A percentile compares a stretch with the other conserved stretches of the same genome.
phyloP scores from a whole-genome alignment of 257 asterid genomes.

The Marsdenia floribunda region DNA sequence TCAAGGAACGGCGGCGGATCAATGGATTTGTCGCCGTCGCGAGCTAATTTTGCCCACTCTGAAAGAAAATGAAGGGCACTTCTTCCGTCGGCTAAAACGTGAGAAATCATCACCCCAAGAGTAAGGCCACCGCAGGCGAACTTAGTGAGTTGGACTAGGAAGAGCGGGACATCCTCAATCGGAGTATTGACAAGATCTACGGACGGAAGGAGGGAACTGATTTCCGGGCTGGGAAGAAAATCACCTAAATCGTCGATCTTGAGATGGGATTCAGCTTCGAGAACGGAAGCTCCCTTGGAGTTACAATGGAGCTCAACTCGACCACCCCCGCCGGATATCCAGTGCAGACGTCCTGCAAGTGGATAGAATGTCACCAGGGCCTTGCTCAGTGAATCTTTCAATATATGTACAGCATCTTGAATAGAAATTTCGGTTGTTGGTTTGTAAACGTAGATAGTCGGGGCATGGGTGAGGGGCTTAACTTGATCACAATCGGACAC shows the following conservation, averaged over 20 bases:
- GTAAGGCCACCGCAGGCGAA: slow-evolving; percentile 23
- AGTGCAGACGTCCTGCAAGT: slow-evolving; percentile 44
- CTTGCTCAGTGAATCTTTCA: slow-evolving; percentile 39
- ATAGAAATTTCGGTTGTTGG: slow-evolving; percentile 16
- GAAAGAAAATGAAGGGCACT: slow-evolving; percentile 15
- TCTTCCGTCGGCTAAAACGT: slow-evolving; percentile 16
- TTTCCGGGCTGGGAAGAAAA: slow-evolving; percentile 38
- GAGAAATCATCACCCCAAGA: slow-evolving; percentile 16
- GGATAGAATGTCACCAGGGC: slow-evolving; percentile 47
- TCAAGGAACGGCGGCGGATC: slow-evolving; percentile 16
- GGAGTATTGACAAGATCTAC: slow-evolving; percentile 9
- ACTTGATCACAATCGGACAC: slow-evolving; percentile 46
- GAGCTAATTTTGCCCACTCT: slow-evolving; percentile 19
- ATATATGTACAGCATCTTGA: slow-evolving; percentile 8
- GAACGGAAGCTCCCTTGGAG: slow-evolving; percentile 35
- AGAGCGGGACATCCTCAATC: slow-evolving; percentile 11
- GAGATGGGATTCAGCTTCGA: slow-evolving; percentile 45
- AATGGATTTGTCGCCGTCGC: no score
- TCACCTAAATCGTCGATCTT: slow-evolving; percentile 46
- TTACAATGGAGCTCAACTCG: slow-evolving; percentile 59
- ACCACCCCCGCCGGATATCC: slow-evolving; percentile 32
- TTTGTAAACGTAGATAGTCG: slow-evolving; percentile 46
- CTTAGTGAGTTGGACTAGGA: slow-evolving; percentile 14
- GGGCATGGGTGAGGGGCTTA: slow-evolving; percentile 47
- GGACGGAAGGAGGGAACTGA: slow-evolving; percentile 30